Base-by-base conservation (phyloP, 2,329 filamentous ascomycete genomes). In the Neopestalotiopsis rosae region DNA sequence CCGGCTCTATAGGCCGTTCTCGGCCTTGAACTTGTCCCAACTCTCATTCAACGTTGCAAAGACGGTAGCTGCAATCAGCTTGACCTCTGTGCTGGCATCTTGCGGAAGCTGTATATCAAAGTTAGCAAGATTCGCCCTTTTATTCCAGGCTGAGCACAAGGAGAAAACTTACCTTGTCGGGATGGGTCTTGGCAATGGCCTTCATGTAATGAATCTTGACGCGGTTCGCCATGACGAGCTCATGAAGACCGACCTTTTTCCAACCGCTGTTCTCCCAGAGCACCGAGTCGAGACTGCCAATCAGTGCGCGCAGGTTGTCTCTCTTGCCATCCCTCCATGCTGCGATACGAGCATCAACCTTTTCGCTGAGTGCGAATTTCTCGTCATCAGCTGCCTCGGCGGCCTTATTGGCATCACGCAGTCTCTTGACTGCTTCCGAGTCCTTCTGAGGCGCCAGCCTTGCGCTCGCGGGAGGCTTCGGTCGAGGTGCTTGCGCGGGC, bases 131-230 rank as follows among this genome's bases (percentile, higher is more conserved):
- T 1, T 38, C 17, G 12, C 67, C 28, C 40, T 61, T 4, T 42
- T 58, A 30, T 24, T 12, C 17, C 28, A 42, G 17, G 9, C 5
- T 30, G 14, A 24, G 28, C 5, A 5, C 5, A 28, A 28, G 3
- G 24, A 0, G 14, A 28, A 59, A 14, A 49, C 89, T 81, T 86
- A 98, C 96, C 92, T 99, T 99, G 81, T 99, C 96, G 70, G 96
- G 96, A 86, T 99, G 96, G 74, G 96, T 96, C 86, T 98, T 98
- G 12, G 92, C 94, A 87, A 99, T 98, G 5, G 95, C 96, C 88
- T 97, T 98, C 96, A 99, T 98, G 79, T 99, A 99, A 70, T 93
- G 87, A 72, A 99, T 92, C 88, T 99, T 99, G 79, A 98, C 96
- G 86, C 95, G 97, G 74, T 93, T 94, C 42, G 94, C 91, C 87